Percentiles rank a stretch among this genome's conserved stretches.
Evolutionary conservation across 164 flowering plant genomes (phyloP).

Genomic region (Saururus chinensis): DNA sequence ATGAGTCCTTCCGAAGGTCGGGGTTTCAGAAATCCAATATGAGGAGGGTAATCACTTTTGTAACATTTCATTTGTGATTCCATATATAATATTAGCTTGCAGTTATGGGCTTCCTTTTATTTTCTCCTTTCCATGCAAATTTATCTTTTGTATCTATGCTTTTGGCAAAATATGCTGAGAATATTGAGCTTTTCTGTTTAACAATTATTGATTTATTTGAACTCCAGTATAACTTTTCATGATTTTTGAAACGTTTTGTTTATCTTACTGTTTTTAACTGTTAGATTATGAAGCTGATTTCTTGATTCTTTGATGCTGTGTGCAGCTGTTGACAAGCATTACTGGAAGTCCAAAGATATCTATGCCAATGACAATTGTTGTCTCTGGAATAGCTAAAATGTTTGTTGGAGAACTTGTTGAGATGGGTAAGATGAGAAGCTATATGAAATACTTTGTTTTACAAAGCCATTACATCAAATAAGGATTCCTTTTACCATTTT

Average conservation of each 20-base stretch:
- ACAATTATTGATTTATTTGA: no score
- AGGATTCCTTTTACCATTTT: background rate
- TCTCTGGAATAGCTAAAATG: constrained; percentile 92
- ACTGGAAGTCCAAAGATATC: constrained; percentile 84
- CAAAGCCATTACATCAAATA: no score
- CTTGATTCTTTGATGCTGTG: background rate
- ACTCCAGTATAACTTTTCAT: no score
- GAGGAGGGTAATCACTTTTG: constrained; percentile 53
- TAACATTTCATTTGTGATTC: background rate
- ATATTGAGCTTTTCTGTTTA: no score
- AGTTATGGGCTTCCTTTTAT: background rate
- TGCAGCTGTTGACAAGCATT: constrained; percentile 76
- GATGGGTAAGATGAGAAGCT: constrained; percentile 36
- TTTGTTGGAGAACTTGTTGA: constrained; percentile 97
- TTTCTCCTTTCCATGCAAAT: background rate
- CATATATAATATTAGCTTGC: background rate
- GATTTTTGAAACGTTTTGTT: background rate
- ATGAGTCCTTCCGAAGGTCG: constrained; percentile 88
- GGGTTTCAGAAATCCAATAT: constrained; percentile 93
- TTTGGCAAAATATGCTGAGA: no score
- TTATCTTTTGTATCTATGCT: no score
- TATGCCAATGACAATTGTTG: constrained; percentile 83
- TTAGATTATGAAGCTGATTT: background rate
- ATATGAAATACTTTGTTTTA: no score
- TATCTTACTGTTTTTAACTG: background rate